Evolutionary conservation across 768 basidiomycete species (phyloP).

Genomic region (Kwoniella dejecticola): DNA sequence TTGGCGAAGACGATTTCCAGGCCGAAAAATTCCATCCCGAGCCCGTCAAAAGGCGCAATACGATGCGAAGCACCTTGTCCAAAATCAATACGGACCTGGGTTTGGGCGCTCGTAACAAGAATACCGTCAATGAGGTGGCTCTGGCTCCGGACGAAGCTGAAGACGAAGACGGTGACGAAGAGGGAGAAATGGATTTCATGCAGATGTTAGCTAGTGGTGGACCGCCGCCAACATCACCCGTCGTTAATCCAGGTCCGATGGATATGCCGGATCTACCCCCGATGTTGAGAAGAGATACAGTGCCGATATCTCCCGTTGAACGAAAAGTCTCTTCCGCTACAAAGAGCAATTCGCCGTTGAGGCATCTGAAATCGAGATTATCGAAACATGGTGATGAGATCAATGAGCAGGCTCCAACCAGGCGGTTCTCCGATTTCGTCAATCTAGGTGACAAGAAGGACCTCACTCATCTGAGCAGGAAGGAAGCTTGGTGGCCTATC

Average conservation of each 20-base stretch:
- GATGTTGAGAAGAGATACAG: background rate
- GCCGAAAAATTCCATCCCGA: no score
- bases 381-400: background rate
- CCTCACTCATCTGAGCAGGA: slow-evolving; percentile 32
- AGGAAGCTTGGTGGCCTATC: slow-evolving; percentile 48
- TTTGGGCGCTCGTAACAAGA: no score
- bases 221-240: background rate
- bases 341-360: background rate
- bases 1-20: no score
- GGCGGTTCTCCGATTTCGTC: slow-evolving; percentile 48
- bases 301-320: background rate
- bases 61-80: no score
- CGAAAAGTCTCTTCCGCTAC: background rate
- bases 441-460: slow-evolving; percentile 37
- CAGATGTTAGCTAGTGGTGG: slow-evolving; percentile 15
- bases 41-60: no score
- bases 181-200: slow-evolving; percentile 24
- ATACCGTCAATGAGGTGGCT: no score
- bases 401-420: slow-evolving; percentile 22
- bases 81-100: no score
- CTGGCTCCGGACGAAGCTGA: background rate
- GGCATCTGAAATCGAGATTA: background rate
- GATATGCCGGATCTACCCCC: background rate
- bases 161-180: slow-evolving; percentile 5
- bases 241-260: background rate